Evolutionary conservation across 2,329 filamentous ascomycete species (phyloP).

Genomic region (Botrytis squamosa): DNA sequence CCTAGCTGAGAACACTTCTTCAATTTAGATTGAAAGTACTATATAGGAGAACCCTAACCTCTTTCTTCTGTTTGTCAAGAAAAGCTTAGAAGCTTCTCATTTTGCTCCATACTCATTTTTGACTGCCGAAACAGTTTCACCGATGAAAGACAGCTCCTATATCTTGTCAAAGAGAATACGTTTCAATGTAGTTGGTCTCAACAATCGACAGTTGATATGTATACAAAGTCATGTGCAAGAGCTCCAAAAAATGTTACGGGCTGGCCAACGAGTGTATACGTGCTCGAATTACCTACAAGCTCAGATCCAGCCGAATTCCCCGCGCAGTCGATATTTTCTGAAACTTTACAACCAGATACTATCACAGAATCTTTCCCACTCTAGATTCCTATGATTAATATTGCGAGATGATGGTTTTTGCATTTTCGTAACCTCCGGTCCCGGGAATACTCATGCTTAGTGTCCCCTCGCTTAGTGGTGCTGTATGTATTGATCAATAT

Average conservation of each 20-base stretch:
- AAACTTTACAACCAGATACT: not conserved
- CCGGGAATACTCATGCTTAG: not conserved
- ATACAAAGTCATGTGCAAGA: not conserved
- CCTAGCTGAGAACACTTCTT: not conserved
- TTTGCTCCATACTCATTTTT: too few relatives aligned
- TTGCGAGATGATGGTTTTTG: not conserved
- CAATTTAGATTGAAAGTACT: not conserved
- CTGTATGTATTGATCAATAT: not conserved
- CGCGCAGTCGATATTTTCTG: not conserved
- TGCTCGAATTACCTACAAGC: not conserved
- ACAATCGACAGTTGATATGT: rapidly evolving
- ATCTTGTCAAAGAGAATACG: not conserved
- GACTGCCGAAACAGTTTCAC: not conserved
- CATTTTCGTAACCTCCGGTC: not conserved
- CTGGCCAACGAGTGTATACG: not conserved
- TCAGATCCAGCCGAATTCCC: not conserved
- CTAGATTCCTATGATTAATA: not conserved
- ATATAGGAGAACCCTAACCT: not conserved
- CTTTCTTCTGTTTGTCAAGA: not conserved
- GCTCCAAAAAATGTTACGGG: not conserved
- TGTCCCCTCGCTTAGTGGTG: not conserved
- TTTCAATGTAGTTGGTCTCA: not conserved
- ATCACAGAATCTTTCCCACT: not conserved
- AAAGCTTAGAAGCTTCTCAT: rapidly evolving
- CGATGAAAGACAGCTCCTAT: not conserved